A percentile compares a stretch with the other conserved stretches of the same genome.
Evolutionary conservation across 2,329 filamentous ascomycete genomes (phyloP).

Genomic region (Venturia oleaginea): DNA sequence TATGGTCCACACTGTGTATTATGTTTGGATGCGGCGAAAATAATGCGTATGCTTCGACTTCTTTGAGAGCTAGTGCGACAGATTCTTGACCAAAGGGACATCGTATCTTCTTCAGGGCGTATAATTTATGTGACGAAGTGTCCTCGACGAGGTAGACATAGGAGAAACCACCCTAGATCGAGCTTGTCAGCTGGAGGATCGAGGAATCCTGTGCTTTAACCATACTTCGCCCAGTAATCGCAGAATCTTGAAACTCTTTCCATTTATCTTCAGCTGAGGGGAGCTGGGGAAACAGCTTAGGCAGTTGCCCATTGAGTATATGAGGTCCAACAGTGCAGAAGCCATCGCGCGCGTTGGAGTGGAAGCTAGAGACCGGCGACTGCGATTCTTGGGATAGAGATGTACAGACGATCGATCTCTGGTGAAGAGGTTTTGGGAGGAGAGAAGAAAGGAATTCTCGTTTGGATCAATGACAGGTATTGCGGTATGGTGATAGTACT

Average conservation of each 20-base stretch:
- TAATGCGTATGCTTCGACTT: constrained; percentile 92
- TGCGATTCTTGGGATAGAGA: not conserved
- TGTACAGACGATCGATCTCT: not conserved
- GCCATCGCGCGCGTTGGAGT: constrained; percentile 8
- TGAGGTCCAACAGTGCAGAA: constrained; percentile 59
- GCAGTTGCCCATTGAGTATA: constrained; percentile 90
- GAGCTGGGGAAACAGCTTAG: constrained; percentile 93
- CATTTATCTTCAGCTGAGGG: constrained; percentile 91
- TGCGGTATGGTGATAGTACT: not conserved
- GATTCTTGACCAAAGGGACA: constrained; percentile 97
- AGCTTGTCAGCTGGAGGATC: constrained; percentile 5
- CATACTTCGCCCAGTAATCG: constrained; percentile 82
- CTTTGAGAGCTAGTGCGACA: constrained; percentile 86
- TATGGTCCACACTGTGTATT: constrained; percentile 77
- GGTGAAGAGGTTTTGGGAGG: not conserved
- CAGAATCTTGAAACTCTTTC: constrained; percentile 88
- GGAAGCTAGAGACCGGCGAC: not conserved
- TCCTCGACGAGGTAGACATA: constrained; percentile 99
- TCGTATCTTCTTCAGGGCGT: constrained; percentile 96
- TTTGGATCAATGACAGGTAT: not conserved
- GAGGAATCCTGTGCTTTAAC: not conserved
- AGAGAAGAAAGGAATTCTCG: not conserved
- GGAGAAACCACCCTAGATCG: constrained; percentile 76
- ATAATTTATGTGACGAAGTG: constrained; percentile 69
- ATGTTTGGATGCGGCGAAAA: constrained; percentile 79